Evolutionary conservation across 495 filamentous ascomycete genomes (phyloP).

Genomic region (Cercophora scortea): DNA sequence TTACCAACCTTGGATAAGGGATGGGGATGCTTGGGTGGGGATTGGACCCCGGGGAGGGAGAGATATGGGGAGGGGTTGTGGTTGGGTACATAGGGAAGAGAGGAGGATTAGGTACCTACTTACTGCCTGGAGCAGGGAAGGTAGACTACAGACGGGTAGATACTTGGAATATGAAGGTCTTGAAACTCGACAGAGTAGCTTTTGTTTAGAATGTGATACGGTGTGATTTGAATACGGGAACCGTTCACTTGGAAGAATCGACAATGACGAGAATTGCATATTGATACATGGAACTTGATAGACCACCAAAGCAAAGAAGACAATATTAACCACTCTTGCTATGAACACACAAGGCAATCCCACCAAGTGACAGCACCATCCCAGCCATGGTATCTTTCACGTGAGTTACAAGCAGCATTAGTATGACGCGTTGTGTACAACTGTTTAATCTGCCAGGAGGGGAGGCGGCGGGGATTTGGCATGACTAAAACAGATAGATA

Average conservation of each 20-base stretch:
- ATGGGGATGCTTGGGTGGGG: too few relatives aligned
- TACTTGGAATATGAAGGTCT: neutral
- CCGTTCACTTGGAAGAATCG: too few relatives aligned
- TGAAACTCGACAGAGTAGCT: neutral
- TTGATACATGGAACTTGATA: too few relatives aligned
- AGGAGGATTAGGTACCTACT: neutral
- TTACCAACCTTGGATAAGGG: too few relatives aligned
- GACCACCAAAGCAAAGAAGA: neutral
- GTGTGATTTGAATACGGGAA: too few relatives aligned
- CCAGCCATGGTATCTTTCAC: conserved; percentile 76
- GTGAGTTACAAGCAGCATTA: conserved; percentile 1
- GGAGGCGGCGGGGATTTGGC: too few relatives aligned
- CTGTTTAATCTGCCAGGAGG: too few relatives aligned
- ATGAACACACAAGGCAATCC: conserved; percentile 82
- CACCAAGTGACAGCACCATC: conserved; percentile 70
- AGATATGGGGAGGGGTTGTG: neutral
- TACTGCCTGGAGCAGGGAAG: neutral
- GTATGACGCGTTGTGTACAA: neutral
- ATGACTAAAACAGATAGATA: neutral
- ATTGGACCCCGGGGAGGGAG: too few relatives aligned
- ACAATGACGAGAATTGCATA: too few relatives aligned
- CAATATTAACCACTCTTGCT: conserved; percentile 35
- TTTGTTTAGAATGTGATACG: too few relatives aligned
- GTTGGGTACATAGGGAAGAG: neutral
- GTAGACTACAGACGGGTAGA: too few relatives aligned